Conservation (phyloP, 225 moss, liverwort and hornwort species). For the Rhytidiadelphus loreus region DNA sequence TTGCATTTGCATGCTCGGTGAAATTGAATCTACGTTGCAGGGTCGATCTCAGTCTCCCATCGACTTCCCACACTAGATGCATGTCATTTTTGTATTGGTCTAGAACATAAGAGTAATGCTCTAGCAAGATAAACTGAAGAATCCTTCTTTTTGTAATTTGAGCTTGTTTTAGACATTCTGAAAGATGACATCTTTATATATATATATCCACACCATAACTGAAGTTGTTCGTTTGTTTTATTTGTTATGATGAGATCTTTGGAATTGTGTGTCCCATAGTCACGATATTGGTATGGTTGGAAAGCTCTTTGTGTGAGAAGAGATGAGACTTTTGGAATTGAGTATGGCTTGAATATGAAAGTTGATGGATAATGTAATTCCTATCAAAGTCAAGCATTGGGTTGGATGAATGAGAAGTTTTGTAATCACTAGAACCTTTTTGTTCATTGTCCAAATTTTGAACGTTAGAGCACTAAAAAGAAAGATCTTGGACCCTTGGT, state of each 20-base stretch:
- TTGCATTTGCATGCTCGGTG: neutral
- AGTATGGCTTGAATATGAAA: neutral
- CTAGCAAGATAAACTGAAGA: neutral
- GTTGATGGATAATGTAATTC: neutral
- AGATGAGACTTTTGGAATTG: neutral
- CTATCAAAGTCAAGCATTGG: neutral
- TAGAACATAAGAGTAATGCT: neutral
- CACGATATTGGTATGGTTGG: too few species aligned
- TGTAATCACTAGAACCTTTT: too few species aligned
- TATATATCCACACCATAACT: neutral
- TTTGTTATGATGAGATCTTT: too few species aligned
- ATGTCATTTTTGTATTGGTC: neutral
- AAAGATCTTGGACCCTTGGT: neutral
- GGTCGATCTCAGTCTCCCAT: neutral
- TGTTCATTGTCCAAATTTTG: too few species aligned
- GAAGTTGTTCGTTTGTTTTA: too few species aligned
- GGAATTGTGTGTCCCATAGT: too few species aligned
- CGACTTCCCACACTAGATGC: too few species aligned
- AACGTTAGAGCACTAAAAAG: accelerated
- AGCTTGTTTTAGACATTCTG: neutral
- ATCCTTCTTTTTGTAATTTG: neutral
- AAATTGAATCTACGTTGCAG: neutral
- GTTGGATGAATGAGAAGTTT: too few species aligned
- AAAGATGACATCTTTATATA: neutral
- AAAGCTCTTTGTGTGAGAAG: too few species aligned